A percentile compares a stretch with the other conserved stretches of the same genome.
These are phyloP conservation scores for Saccharomyces hybrid DNA, from an alignment of 1,139 yeast genomes.

Conservation along the genomic window DNA sequence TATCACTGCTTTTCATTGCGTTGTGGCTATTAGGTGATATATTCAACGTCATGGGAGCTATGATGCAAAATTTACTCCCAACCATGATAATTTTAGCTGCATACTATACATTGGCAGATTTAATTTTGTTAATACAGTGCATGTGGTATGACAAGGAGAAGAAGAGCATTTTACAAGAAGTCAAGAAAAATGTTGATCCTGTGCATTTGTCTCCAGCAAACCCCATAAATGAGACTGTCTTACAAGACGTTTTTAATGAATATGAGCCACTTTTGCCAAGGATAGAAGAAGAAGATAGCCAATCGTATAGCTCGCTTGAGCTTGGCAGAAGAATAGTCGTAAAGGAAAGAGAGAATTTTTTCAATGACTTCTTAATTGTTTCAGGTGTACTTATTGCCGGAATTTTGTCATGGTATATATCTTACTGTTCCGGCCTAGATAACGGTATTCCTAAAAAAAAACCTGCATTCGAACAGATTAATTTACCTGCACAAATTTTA, in stretches of 20 bases:
- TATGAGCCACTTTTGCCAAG: constrained; percentile 31
- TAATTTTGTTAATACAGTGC: constrained; percentile 75
- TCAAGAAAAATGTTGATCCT: constrained; percentile 44
- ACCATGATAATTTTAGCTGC: constrained; percentile 89
- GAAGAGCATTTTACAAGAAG: constrained; percentile 13
- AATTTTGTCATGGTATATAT: constrained; percentile 75
- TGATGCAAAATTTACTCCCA: constrained; percentile 80
- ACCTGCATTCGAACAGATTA: constrained; percentile 43
- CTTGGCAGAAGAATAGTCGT: constrained; percentile 5
- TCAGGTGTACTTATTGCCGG: constrained; percentile 67
- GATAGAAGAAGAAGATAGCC: constrained; percentile 14
- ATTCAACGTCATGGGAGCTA: constrained; percentile 83
- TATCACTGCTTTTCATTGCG: constrained; percentile 72
- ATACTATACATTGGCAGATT: constrained; percentile 86
- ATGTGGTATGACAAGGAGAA: constrained; percentile 55
- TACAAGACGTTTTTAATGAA: constrained; percentile 45
- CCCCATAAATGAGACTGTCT: constrained; percentile 67
- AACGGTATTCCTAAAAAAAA: constrained; percentile 10
- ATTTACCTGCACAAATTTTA: constrained; percentile 74
- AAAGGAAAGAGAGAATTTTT: constrained; percentile 8
- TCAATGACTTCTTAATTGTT: constrained; percentile 55
- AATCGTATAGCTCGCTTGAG: constrained; percentile 6
- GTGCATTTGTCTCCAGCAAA: constrained; percentile 86
- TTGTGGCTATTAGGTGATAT: constrained; percentile 89
- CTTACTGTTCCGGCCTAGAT: constrained; percentile 37